phyloP scores from a whole-genome alignment of 106 monocot genomes.

The Dioscorea zingiberensis region DNA sequence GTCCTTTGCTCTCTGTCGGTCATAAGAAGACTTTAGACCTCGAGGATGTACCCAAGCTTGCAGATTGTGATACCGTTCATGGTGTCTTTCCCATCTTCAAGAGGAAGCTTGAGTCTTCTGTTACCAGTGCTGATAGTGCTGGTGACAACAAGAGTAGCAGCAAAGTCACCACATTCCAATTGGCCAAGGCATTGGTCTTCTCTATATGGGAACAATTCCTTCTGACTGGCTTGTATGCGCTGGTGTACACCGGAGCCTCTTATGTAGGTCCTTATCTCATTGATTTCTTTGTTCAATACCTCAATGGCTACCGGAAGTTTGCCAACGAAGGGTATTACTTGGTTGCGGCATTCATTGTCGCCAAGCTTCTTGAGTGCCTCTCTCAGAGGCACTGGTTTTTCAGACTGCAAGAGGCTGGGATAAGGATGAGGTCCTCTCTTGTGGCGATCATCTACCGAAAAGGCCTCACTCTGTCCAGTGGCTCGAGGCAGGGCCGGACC shows the following conservation, averaged over 20 bases:
- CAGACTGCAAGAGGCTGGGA: slow-evolving; percentile 52
- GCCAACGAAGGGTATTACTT: slow-evolving; percentile 54
- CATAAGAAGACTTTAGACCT: slow-evolving; percentile 60
- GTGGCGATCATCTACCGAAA: slow-evolving; percentile 73
- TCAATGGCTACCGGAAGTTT: slow-evolving; percentile 41
- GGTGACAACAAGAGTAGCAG: neutral
- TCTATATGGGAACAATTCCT: slow-evolving; percentile 40
- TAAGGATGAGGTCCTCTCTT: slow-evolving; percentile 48
- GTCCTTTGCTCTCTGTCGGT: slow-evolving; percentile 53
- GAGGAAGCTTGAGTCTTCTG: slow-evolving; percentile 42
- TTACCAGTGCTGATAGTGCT: neutral
- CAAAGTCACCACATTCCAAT: slow-evolving; percentile 29
- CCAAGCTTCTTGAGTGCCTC: slow-evolving; percentile 77
- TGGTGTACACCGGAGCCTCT: slow-evolving; percentile 39
- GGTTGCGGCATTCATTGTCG: slow-evolving; percentile 51
- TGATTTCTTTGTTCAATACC: slow-evolving; percentile 68
- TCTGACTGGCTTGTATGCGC: slow-evolving; percentile 42
- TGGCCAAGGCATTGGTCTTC: slow-evolving; percentile 55
- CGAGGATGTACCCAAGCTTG: slow-evolving; percentile 61
- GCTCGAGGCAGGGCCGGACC: slow-evolving; percentile 54
- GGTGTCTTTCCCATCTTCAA: slow-evolving; percentile 46
- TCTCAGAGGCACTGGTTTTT: slow-evolving; percentile 77
- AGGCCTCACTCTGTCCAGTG: slow-evolving; percentile 59
- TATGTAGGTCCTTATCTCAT: slow-evolving; percentile 92
- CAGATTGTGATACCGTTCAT: slow-evolving; percentile 40